Conservation (phyloP, 2,329 filamentous ascomycete species). For the Triangularia setosa region DNA sequence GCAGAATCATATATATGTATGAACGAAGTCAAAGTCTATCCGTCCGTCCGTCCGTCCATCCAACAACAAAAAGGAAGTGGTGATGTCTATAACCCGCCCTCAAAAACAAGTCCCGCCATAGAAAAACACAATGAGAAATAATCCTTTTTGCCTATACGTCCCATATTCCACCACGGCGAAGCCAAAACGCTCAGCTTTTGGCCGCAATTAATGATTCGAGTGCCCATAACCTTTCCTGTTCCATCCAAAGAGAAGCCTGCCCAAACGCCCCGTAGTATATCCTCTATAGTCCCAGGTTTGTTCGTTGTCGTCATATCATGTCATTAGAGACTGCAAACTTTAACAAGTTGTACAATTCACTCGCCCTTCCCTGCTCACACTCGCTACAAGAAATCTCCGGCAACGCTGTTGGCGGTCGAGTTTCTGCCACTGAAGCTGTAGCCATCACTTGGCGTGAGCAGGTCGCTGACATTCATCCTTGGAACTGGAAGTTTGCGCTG, state of each 20-base stretch:
- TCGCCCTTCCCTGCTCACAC: not conserved
- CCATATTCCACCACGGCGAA: conserved; percentile 2
- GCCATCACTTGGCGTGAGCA: conserved; percentile 63
- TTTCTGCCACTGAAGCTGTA: conserved; percentile 72
- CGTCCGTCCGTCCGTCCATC: conserved; percentile 7
- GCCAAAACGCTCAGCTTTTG: conserved; percentile 4
- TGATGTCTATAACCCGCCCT: conserved; percentile 21
- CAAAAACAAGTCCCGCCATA: not conserved
- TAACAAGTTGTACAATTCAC: conserved; percentile 27
- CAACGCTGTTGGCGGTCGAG: conserved; percentile 72
- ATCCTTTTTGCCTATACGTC: not conserved
- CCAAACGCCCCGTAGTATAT: conserved; percentile 19
- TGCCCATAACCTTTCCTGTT: conserved; percentile 3
- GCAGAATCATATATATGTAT: not conserved
- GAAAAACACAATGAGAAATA: not conserved
- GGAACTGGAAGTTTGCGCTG: conserved; percentile 91
- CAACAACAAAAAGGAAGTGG: conserved; percentile 21
- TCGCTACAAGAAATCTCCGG: conserved; percentile 42
- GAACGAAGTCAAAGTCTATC: conserved; percentile 21
- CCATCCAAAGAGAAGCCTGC: conserved; percentile 11
- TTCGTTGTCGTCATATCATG: conserved; percentile 21
- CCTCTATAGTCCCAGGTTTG: conserved; percentile 21
- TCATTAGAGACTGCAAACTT: conserved; percentile 15
- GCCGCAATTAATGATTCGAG: conserved; percentile 17
- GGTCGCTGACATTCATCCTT: conserved; percentile 81